Evolutionary conservation across 371 early-diverging fungal genomes (phyloP).

Genomic region (Mucor sp.): DNA sequence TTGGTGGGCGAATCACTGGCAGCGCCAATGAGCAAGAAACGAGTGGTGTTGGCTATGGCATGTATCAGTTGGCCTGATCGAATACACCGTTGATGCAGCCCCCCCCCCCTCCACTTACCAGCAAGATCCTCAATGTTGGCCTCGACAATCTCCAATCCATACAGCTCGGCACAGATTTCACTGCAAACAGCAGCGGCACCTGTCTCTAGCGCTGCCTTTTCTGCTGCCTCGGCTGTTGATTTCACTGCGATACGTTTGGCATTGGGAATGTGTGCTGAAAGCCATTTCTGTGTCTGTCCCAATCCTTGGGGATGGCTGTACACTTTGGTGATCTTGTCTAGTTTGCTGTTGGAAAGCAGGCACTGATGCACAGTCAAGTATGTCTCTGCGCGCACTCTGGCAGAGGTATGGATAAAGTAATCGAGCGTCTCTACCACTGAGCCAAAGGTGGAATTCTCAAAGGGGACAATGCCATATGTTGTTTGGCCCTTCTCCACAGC

Average conservation of each 20-base stretch:
- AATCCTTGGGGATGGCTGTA: constrained; percentile 94
- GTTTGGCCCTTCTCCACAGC: constrained; percentile 78
- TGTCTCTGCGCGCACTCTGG: constrained; percentile 64
- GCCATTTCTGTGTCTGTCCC: constrained; percentile 83
- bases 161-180: constrained; percentile 79
- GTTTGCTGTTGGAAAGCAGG: constrained; percentile 68
- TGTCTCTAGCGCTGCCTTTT: constrained; percentile 79
- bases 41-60: constrained; percentile 78
- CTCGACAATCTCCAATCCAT: constrained; percentile 75
- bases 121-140: constrained; percentile 73
- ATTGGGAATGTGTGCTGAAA: constrained; percentile 68
- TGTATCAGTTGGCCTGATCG: background rate
- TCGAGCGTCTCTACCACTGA: constrained; percentile 86
- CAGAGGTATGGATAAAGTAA: constrained; percentile 61
- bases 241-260: constrained; percentile 77
- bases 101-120: too few species aligned
- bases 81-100: too few species aligned
- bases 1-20: constrained; percentile 71
- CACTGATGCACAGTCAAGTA: constrained; percentile 79
- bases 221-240: constrained; percentile 90
- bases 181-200: constrained; percentile 87
- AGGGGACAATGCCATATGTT: constrained; percentile 92
- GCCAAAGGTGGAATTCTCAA: constrained; percentile 93
- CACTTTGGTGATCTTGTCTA: constrained; percentile 73
- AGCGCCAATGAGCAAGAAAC: constrained; percentile 87